Percentiles rank a stretch among this genome's conserved stretches.
Conservation (phyloP, 257 asterid species). For the Anisodus acutangulus region DNA sequence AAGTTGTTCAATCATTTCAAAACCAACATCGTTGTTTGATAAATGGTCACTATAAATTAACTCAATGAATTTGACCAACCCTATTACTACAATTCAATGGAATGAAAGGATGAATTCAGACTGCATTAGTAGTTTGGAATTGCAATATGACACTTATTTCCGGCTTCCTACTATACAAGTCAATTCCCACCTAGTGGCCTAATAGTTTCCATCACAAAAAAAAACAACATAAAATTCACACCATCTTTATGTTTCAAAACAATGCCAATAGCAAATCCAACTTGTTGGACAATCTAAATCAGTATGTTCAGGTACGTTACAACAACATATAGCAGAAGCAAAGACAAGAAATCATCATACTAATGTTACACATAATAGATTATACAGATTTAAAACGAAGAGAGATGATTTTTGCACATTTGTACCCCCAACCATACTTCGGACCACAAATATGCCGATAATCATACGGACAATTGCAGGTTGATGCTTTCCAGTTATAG, state of each 20-base stretch:
- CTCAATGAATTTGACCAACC: not conserved
- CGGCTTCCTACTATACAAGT: not conserved
- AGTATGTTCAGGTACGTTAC: not conserved
- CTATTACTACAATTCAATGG: not conserved
- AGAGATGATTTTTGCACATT: constrained; percentile 23
- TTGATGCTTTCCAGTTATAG: constrained; percentile 26
- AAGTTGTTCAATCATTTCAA: no score
- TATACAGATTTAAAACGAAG: not conserved
- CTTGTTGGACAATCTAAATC: not conserved
- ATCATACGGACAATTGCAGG: constrained; percentile 7
- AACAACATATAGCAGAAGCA: constrained; percentile 2
- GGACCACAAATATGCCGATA: constrained; percentile 23
- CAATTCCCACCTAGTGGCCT: not conserved
- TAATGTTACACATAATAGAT: constrained; percentile 9
- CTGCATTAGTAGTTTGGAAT: not conserved
- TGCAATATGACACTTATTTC: no score
- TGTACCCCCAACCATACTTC: constrained; percentile 11
- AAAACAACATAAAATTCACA: not conserved
- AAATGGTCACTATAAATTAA: not conserved
- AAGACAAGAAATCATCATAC: not conserved
- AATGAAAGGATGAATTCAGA: no score
- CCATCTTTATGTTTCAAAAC: not conserved
- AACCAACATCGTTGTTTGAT: no score
- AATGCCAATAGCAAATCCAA: not conserved
- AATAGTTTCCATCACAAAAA: not conserved